These are phyloP conservation scores for Hemileccinum impolitum DNA, from an alignment of 768 basidiomycete species.

Conservation along the genomic window DNA sequence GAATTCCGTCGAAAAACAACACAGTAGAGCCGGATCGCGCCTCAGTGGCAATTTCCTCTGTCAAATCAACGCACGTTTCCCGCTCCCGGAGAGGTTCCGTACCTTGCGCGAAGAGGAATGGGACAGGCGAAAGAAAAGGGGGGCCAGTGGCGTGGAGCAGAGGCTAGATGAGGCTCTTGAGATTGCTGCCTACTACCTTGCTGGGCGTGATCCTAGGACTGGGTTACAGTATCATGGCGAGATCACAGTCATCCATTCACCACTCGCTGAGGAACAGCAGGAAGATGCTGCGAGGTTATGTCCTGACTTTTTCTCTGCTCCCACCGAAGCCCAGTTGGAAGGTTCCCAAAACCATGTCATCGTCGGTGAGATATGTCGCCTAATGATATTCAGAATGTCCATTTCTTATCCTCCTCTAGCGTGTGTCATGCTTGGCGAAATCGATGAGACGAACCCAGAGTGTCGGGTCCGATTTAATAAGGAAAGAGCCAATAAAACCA, in stretches of 20 bases:
- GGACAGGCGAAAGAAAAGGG: background rate
- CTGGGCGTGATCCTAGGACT: constrained; percentile 1
- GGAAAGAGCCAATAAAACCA: constrained; percentile 3
- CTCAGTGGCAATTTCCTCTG: constrained; percentile 17
- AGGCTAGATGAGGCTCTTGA: background rate
- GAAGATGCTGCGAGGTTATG: constrained; percentile 15
- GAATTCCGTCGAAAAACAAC: constrained; percentile 13
- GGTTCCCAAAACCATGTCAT: constrained; percentile 8
- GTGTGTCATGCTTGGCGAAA: constrained; percentile 7
- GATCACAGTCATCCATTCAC: constrained; percentile 9
- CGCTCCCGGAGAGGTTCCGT: background rate
- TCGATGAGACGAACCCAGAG: constrained; percentile 2
- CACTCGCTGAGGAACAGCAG: constrained; percentile 5
- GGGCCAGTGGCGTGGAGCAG: background rate
- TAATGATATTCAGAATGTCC: no score
- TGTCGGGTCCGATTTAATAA: background rate
- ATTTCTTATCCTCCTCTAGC: background rate
- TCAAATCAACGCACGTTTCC: constrained; percentile 9
- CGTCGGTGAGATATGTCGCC: background rate
- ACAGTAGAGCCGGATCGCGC: constrained; percentile 11
- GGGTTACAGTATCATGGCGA: constrained; percentile 11
- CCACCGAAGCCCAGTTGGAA: constrained; percentile 8
- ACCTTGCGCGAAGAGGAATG: background rate
- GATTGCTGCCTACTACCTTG: constrained; percentile 8
- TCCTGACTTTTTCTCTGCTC: constrained; percentile 15